A percentile compares a stretch with the other conserved stretches of the same genome.
These are phyloP conservation scores for Boletellus emodensis DNA, from an alignment of 768 basidiomycete species.

Conservation along the genomic window DNA sequence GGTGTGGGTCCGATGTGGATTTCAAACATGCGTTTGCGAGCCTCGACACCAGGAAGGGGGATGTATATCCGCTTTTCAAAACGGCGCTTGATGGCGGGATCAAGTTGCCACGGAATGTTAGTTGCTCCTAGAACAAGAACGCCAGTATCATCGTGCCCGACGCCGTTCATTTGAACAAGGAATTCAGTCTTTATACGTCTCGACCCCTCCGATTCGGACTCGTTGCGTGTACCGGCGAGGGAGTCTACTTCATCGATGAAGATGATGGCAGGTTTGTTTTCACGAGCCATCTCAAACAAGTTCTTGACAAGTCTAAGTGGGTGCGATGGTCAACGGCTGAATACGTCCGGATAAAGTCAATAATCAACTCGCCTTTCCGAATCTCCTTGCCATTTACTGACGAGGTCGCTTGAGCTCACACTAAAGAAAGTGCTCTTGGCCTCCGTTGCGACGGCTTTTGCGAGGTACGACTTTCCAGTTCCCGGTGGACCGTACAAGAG, in stretches of 20 bases:
- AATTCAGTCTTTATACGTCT: constrained; percentile 97
- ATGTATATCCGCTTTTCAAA: constrained; percentile 99
- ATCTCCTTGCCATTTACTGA: constrained; percentile 99
- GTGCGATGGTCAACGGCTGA: background rate
- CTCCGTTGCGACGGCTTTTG: constrained; percentile 98
- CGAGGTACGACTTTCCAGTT: constrained; percentile 94
- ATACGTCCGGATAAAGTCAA: background rate
- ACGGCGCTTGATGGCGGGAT: constrained; percentile 96
- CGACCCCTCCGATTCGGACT: constrained; percentile 97
- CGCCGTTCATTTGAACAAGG: constrained; percentile 97
- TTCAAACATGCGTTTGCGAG: constrained; percentile 93
- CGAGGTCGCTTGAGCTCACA: constrained; percentile 91
- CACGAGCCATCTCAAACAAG: constrained; percentile 92
- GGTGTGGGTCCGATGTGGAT: constrained; percentile 93
- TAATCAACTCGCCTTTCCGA: constrained; percentile 75
- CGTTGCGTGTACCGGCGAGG: constrained; percentile 88
- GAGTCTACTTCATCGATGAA: constrained; percentile 99
- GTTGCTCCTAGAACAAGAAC: constrained; percentile 96
- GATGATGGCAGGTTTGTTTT: constrained; percentile 95
- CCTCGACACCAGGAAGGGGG: constrained; percentile 90
- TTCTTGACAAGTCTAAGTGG: constrained; percentile 81
- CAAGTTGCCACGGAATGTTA: constrained; percentile 97
- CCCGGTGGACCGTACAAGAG: constrained; percentile 96
- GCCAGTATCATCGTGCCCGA: constrained; percentile 95
- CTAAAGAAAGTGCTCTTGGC: constrained; percentile 99